These are phyloP conservation scores for Stevia rebaudiana DNA, from an alignment of 140 eudicot genomes.

Conservation along the genomic window DNA sequence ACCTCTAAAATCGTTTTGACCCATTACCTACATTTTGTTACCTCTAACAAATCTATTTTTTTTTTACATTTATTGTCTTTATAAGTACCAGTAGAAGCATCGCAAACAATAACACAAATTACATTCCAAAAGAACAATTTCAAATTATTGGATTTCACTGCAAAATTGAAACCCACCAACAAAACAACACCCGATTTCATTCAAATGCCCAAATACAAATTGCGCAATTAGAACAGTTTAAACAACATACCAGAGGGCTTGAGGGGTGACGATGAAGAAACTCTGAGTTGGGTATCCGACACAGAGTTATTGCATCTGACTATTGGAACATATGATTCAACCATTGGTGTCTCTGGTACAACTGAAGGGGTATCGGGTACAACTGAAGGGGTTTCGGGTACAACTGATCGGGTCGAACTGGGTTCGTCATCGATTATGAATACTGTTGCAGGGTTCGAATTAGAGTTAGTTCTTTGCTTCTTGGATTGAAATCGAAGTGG, in stretches of 20 bases:
- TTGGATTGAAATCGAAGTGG: constrained; percentile 28
- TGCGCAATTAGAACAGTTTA: not conserved
- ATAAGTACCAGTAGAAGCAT: not conserved
- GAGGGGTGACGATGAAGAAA: constrained; percentile 7
- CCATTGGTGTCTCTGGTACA: constrained; percentile 35
- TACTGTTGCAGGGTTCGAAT: constrained; percentile 34
- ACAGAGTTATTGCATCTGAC: constrained; percentile 20
- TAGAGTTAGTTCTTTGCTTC: constrained; percentile 22
- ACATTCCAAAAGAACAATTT: not conserved
- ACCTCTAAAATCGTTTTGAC: no score
- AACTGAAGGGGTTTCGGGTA: constrained; percentile 29
- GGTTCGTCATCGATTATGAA: constrained; percentile 55
- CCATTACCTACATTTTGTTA: no score
- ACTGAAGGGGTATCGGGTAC: constrained; percentile 34
- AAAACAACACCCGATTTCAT: not conserved
- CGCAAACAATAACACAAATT: not conserved
- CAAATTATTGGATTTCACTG: no score
- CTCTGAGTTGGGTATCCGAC: constrained; percentile 14
- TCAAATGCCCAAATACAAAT: not conserved
- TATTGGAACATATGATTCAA: constrained; percentile 19
- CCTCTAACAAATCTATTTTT: not conserved
- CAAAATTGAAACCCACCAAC: not conserved
- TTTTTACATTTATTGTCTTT: not conserved
- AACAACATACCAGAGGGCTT: constrained; percentile 35
- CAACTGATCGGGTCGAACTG: constrained; percentile 22